Evolutionary conservation across 2,329 filamentous ascomycete genomes (phyloP).

Genomic region (Fusarium stilboides): DNA sequence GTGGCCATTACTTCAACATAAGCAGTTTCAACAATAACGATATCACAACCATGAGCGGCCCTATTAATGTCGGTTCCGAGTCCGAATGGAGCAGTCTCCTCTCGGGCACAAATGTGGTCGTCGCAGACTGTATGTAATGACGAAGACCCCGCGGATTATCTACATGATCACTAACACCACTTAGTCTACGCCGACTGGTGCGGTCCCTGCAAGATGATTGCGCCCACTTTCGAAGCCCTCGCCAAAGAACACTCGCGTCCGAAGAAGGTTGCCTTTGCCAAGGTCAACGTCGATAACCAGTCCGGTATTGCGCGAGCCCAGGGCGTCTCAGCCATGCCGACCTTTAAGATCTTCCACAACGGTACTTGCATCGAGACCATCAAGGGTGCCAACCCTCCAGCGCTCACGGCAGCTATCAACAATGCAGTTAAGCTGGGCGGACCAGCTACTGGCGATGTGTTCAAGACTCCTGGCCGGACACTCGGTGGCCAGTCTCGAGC

Average conservation of each 20-base stretch:
- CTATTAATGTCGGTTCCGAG: slow-evolving; percentile 73
- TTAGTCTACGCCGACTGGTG: slow-evolving; percentile 97
- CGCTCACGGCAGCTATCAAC: slow-evolving; percentile 82
- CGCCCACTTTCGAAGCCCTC: slow-evolving; percentile 89
- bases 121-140: slow-evolving; percentile 85
- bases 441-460: slow-evolving; percentile 62
- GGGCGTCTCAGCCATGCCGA: slow-evolving; percentile 89
- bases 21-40: slow-evolving; percentile 19
- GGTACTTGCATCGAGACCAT: slow-evolving; percentile 82
- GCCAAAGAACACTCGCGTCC: slow-evolving; percentile 84
- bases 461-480: slow-evolving; percentile 70
- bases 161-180: slow-evolving; percentile 48
- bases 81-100: slow-evolving; percentile 82
- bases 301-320: slow-evolving; percentile 82
- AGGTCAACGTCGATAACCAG: slow-evolving; percentile 91
- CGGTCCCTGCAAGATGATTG: slow-evolving; percentile 92
- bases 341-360: slow-evolving; percentile 91
- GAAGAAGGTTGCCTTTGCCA: slow-evolving; percentile 88
- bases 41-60: slow-evolving; percentile 59
- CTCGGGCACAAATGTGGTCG: slow-evolving; percentile 81
- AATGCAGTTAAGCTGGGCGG: slow-evolving; percentile 72
- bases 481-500: slow-evolving; percentile 62
- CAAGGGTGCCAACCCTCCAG: slow-evolving; percentile 83
- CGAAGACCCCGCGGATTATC: neutral
- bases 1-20: slow-evolving; percentile 39